Evolutionary conservation across 192 early-diverging fungal species (phyloP).

Genomic region (Entomortierella beljakovae): DNA sequence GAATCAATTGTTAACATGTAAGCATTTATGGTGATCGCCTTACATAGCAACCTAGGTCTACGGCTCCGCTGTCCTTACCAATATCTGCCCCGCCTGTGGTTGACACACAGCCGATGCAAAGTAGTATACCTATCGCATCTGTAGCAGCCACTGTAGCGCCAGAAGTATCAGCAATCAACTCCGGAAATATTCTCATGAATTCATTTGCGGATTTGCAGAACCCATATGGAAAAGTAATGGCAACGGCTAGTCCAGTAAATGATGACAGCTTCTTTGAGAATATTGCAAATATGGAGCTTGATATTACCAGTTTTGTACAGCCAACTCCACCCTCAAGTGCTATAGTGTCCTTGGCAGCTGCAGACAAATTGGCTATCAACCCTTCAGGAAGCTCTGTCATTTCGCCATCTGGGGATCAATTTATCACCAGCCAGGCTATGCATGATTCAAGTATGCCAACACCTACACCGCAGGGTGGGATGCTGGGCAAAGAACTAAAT

Average conservation of each 20-base stretch:
- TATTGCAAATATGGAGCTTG: slow-evolving; percentile 41
- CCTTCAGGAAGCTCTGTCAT: background rate
- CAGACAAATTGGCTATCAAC: background rate
- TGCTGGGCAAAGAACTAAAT: slow-evolving; percentile 8
- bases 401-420: slow-evolving; percentile 16
- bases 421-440: background rate
- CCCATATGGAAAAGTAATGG: slow-evolving; percentile 12
- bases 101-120: slow-evolving; percentile 17
- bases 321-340: slow-evolving; percentile 21
- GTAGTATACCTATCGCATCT: slow-evolving; percentile 47
- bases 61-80: slow-evolving; percentile 10
- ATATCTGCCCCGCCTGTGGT: slow-evolving; percentile 6
- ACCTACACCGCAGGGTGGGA: slow-evolving; percentile 4
- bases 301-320: slow-evolving; percentile 20
- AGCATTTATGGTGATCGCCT: background rate
- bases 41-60: slow-evolving; percentile 31
- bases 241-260: slow-evolving; percentile 21
- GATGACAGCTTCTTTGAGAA: slow-evolving; percentile 38
- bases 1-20: too few relatives aligned
- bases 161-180: slow-evolving; percentile 2
- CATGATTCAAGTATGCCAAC: slow-evolving; percentile 33
- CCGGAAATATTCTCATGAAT: slow-evolving; percentile 9
- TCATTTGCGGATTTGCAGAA: slow-evolving; percentile 12
- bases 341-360: slow-evolving; percentile 3
- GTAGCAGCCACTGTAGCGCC: background rate